phyloP scores from a whole-genome alignment of 2,329 filamentous ascomycete genomes.

The Fusarium caatingaense region DNA sequence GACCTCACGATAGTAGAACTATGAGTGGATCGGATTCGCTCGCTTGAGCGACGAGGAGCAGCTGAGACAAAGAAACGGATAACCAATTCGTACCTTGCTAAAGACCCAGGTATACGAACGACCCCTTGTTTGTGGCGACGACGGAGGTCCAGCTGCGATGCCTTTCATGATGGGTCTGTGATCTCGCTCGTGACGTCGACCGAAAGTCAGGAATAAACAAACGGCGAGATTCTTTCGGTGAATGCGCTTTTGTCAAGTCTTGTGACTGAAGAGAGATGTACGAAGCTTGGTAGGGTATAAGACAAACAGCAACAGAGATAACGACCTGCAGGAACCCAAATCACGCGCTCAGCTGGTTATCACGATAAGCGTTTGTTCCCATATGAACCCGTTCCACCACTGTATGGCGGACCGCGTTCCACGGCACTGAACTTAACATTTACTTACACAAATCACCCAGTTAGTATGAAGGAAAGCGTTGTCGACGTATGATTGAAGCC shows the following conservation, averaged over 20 bases:
- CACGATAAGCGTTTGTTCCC: conserved; percentile 30
- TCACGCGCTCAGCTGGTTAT: conserved; percentile 25
- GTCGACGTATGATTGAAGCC: not conserved
- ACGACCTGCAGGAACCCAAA: not conserved
- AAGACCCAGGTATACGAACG: conserved; percentile 57
- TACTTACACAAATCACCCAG: not conserved
- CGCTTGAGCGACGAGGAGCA: conserved; percentile 31
- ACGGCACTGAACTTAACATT: not conserved
- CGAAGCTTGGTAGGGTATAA: not conserved
- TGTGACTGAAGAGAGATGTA: conserved; percentile 1
- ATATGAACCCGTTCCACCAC: not conserved
- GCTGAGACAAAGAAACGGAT: conserved; percentile 17
- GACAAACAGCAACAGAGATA: conserved; percentile 4
- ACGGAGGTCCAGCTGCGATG: conserved; percentile 52
- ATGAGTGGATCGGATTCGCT: conserved; percentile 39
- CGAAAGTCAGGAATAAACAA: conserved; percentile 4
- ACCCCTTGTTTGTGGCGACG: conserved; percentile 47
- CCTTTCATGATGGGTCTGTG: conserved; percentile 46
- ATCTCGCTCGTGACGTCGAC: conserved; percentile 15
- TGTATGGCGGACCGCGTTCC: not conserved
- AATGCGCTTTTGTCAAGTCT: not conserved
- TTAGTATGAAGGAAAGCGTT: not conserved
- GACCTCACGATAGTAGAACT: conserved; percentile 31
- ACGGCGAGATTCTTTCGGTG: conserved; percentile 15
- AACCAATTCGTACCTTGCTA: conserved; percentile 51